Conservation (phyloP, 768 basidiomycete genomes). For the Xerocomellus dryophilus region DNA sequence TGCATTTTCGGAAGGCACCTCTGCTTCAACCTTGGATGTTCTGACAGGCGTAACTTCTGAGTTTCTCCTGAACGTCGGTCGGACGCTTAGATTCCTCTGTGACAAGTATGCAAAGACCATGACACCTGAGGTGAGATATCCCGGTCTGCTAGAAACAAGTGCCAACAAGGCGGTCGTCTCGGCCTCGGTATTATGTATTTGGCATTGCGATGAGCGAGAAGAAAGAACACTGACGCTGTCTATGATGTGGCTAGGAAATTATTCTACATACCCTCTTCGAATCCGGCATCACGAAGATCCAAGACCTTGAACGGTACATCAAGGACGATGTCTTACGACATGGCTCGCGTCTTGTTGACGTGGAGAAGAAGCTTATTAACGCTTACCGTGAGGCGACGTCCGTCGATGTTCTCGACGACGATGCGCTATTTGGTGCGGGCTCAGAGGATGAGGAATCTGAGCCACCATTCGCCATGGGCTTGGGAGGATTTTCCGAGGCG, state of each 20-base stretch:
- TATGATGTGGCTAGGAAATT: constrained; percentile 65
- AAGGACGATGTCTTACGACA: constrained; percentile 86
- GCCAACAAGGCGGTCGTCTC: neutral
- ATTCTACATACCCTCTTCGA: constrained; percentile 89
- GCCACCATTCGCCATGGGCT: constrained; percentile 67
- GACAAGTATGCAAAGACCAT: constrained; percentile 81
- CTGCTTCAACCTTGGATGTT: constrained; percentile 73
- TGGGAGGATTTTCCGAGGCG: constrained; percentile 74
- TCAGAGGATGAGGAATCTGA: constrained; percentile 65
- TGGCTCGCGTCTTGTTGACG: constrained; percentile 67
- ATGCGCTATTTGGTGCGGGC: constrained; percentile 43
- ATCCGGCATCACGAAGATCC: constrained; percentile 73
- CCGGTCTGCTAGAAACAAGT: neutral
- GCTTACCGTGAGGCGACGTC: constrained; percentile 73
- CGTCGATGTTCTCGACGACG: constrained; percentile 47
- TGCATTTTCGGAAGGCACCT: constrained; percentile 51
- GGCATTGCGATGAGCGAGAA: neutral
- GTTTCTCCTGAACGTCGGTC: constrained; percentile 81
- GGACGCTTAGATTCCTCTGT: constrained; percentile 74
- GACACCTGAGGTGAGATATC: constrained; percentile 71
- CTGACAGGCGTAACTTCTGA: constrained; percentile 74
- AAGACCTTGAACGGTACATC: constrained; percentile 83
- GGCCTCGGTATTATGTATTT: neutral
- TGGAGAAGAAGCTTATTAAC: constrained; percentile 82
- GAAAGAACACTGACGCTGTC: constrained; percentile 5